These are phyloP conservation scores for Eleusine indica DNA, from an alignment of 176 grass and related monocot genomes.

Conservation along the genomic window DNA sequence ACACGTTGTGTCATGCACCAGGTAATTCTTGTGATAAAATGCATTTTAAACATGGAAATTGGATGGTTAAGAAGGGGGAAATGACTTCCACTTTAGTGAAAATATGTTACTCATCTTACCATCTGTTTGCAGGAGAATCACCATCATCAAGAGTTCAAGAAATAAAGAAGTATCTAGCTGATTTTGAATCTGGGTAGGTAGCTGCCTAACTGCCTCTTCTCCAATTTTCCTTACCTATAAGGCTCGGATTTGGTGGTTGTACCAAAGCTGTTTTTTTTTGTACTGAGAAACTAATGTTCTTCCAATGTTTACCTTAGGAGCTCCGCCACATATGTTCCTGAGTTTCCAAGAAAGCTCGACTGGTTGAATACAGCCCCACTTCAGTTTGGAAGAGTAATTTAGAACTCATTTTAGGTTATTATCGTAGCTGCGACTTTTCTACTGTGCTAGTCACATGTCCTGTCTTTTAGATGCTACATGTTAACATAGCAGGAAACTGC, in stretches of 20 bases:
- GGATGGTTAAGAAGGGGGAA: not conserved
- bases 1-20: not conserved
- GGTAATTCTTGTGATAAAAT: constrained; percentile 3
- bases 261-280: constrained; percentile 2
- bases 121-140: constrained; percentile 60
- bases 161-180: constrained; percentile 89
- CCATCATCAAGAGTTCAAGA: constrained; percentile 76
- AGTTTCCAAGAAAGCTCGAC: constrained; percentile 91
- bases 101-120: constrained; percentile 36
- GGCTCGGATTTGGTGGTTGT: constrained; percentile 24
- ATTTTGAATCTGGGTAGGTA: constrained; percentile 85
- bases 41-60: constrained; percentile 8
- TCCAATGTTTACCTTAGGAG: constrained; percentile 57
- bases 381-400: constrained; percentile 90
- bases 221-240: constrained; percentile 33
- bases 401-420: constrained; percentile 63
- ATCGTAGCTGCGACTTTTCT: constrained; percentile 38
- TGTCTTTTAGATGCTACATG: not conserved
- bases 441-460: constrained; percentile 8
- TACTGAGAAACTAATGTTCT: constrained; percentile 36
- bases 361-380: constrained; percentile 97
- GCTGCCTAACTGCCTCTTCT: constrained; percentile 28
- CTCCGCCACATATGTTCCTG: constrained; percentile 73
- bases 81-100: not conserved
- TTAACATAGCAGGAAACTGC: not conserved